Evolutionary conservation across 1,284 basidiomycete species (phyloP).

Genomic region (Takashimella koratensis): DNA sequence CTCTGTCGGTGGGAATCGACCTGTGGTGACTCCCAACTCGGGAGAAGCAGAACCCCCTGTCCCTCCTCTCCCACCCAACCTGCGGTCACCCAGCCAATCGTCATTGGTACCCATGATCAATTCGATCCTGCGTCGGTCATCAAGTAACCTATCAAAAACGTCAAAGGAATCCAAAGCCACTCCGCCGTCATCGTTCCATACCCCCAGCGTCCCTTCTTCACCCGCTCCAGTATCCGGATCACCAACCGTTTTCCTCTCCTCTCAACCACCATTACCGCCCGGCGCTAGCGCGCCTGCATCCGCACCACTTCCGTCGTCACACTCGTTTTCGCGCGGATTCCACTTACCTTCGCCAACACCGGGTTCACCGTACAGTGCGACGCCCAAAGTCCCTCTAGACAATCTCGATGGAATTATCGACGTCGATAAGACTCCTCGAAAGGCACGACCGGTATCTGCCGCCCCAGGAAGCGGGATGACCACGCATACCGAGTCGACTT

Average conservation of each 20-base stretch:
- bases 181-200: constrained; percentile 18
- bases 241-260: neutral
- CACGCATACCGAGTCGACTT: no score
- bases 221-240: neutral
- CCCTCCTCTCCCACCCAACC: constrained; percentile 32
- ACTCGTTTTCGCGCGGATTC: constrained; percentile 39
- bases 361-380: constrained; percentile 40
- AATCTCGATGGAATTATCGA: no score
- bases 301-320: constrained; percentile 9
- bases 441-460: constrained; percentile 30
- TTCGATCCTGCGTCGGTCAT: constrained; percentile 28
- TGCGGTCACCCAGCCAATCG: constrained; percentile 25
- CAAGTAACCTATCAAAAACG: constrained; percentile 25
- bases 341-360: constrained; percentile 40
- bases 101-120: neutral
- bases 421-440: constrained; percentile 18
- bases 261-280: neutral
- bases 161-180: constrained; percentile 13
- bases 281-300: neutral
- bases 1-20: constrained; percentile 17
- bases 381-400: no score
- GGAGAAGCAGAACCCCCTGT: constrained; percentile 22
- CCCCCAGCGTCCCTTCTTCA: neutral
- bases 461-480: constrained; percentile 11
- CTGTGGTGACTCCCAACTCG: neutral